Evolutionary conservation across 179 eudicot genomes (phyloP).

Genomic region (Beta lomatogona): DNA sequence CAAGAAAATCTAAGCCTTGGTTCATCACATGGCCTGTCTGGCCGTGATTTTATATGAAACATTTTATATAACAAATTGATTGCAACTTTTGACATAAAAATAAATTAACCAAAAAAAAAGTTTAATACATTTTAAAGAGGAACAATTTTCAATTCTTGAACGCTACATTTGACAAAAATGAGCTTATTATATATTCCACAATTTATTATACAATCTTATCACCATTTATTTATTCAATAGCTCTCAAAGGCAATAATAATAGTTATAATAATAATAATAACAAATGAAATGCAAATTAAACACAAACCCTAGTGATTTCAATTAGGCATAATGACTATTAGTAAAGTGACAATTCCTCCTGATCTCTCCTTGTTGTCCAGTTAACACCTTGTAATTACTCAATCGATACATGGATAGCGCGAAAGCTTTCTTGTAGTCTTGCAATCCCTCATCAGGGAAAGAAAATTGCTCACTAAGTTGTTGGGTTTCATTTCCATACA

Average conservation of each 20-base stretch:
- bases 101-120: neutral
- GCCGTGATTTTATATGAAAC: neutral
- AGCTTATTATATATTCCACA: neutral
- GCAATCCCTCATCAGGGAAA: constrained; percentile 12
- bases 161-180: neutral
- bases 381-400: constrained; percentile 59
- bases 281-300: neutral
- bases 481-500: constrained; percentile 42
- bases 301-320: neutral
- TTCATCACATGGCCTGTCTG: constrained; percentile 10
- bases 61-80: neutral
- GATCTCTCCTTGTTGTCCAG: constrained; percentile 61
- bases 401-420: constrained; percentile 60
- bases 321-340: constrained; percentile 30
- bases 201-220: neutral
- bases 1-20: neutral
- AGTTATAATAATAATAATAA: neutral
- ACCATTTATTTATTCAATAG: neutral
- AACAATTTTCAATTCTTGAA: neutral
- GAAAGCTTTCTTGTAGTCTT: constrained; percentile 49
- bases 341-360: constrained; percentile 52
- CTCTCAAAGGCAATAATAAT: neutral
- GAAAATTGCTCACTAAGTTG: constrained; percentile 46
- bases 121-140: neutral
- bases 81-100: neutral